A percentile compares a stretch with the other conserved stretches of the same genome.
Evolutionary conservation across 1,284 basidiomycete genomes (phyloP).

Genomic region (Agroathelia rolfsii): DNA sequence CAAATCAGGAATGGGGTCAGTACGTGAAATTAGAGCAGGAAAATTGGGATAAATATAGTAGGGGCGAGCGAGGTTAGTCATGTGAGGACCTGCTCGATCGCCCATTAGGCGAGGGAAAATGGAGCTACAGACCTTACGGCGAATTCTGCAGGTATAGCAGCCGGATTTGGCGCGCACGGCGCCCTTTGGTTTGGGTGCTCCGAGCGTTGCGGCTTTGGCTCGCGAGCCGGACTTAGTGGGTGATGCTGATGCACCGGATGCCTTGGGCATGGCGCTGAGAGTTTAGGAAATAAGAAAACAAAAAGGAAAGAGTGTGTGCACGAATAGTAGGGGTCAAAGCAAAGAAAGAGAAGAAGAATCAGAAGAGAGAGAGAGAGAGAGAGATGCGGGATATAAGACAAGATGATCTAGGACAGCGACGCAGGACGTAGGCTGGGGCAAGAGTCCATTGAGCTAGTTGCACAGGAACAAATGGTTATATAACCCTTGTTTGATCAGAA

Average conservation of each 20-base stretch:
- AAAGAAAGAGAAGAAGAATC: slow-evolving; percentile 17
- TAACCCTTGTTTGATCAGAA: no score
- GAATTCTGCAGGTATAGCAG: slow-evolving; percentile 77
- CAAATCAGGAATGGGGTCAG: slow-evolving; percentile 6
- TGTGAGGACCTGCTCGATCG: slow-evolving; percentile 12
- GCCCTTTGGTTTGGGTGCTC: slow-evolving; percentile 64
- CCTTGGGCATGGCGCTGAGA: slow-evolving; percentile 19
- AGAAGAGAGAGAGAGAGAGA: slow-evolving; percentile 11
- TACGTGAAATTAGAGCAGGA: slow-evolving; percentile 11
- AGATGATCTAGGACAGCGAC: no score
- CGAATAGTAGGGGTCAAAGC: slow-evolving; percentile 11
- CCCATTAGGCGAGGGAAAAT: slow-evolving; percentile 10
- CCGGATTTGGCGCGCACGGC: slow-evolving; percentile 73
- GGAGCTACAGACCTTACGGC: slow-evolving; percentile 52
- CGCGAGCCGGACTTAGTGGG: slow-evolving; percentile 29
- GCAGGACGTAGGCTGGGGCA: no score
- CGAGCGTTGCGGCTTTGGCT: no score
- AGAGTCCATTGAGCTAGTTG: no score
- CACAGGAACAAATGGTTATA: no score
- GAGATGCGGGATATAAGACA: slow-evolving; percentile 12
- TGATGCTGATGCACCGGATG: slow-evolving; percentile 29
- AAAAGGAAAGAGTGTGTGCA: slow-evolving; percentile 7
- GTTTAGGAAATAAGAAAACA: slow-evolving; percentile 2
- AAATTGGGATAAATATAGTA: slow-evolving; percentile 7
- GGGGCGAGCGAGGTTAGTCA: slow-evolving; percentile 9